phyloP scores from a whole-genome alignment of 176 grass and related monocot species.

The Triticum monococcum region DNA sequence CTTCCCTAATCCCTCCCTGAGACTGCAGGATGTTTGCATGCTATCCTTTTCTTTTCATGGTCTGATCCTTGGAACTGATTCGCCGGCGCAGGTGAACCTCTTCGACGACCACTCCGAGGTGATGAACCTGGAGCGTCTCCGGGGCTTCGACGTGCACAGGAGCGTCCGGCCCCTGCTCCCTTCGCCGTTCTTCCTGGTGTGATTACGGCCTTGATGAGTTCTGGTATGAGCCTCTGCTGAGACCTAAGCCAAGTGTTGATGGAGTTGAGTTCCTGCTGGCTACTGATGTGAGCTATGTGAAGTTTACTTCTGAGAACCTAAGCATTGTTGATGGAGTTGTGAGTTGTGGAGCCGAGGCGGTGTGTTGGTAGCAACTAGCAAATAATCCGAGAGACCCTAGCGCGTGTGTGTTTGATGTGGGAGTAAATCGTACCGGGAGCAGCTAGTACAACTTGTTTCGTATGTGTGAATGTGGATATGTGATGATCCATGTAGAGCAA shows the following conservation, averaged over 20 bases:
- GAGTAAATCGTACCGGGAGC: too few species aligned
- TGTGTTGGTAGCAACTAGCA: neutral
- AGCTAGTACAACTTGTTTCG: too few species aligned
- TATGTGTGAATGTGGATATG: too few species aligned
- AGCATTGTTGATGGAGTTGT: neutral
- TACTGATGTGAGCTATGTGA: neutral
- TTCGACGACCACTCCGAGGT: constrained; percentile 75
- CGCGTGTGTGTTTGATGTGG: too few species aligned
- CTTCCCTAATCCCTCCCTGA: neutral
- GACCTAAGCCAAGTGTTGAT: neutral
- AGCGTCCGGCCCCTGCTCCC: constrained; percentile 15
- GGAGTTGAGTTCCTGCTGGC: neutral
- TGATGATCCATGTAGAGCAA: too few species aligned
- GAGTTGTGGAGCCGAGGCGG: neutral
- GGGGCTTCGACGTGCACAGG: constrained; percentile 24
- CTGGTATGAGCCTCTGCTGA: neutral
- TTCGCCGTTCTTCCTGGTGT: constrained; percentile 46
- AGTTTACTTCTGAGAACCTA: neutral
- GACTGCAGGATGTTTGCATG: neutral
- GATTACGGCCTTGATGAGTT: neutral
- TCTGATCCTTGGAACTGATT: neutral
- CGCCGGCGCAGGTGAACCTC: constrained; percentile 63
- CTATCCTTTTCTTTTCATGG: neutral
- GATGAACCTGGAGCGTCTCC: constrained; percentile 79
- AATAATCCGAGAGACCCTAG: too few species aligned